Evolutionary conservation across 257 asterid species (phyloP).

Genomic region (Nicotiana noctiflora): DNA sequence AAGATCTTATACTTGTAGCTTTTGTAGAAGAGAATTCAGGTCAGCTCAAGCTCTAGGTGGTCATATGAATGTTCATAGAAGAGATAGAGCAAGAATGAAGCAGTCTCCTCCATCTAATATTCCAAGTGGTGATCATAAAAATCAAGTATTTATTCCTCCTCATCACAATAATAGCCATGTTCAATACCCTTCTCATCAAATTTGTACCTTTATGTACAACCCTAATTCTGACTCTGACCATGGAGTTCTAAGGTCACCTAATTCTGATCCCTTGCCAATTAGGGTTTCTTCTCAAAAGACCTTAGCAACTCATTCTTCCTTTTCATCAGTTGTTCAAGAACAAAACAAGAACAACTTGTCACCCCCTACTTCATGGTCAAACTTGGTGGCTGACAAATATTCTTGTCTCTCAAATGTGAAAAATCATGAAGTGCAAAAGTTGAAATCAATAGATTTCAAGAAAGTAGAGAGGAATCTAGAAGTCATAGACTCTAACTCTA

Average conservation of each 20-base stretch:
- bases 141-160: constrained; percentile 3
- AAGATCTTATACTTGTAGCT: constrained; percentile 83
- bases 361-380: constrained; percentile 39
- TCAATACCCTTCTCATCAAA: constrained; percentile 34
- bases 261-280: constrained; percentile 10
- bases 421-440: constrained; percentile 22
- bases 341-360: constrained; percentile 4
- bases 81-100: constrained; percentile 89
- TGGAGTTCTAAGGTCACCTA: constrained; percentile 3
- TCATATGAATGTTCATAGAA: constrained; percentile 88
- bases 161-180: constrained; percentile 6
- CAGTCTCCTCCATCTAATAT: constrained; percentile 30
- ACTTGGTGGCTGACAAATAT: constrained; percentile 30
- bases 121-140: background rate
- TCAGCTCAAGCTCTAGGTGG: constrained; percentile 98
- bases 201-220: constrained; percentile 34
- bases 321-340: constrained; percentile 27
- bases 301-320: constrained; percentile 20
- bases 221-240: constrained; percentile 34
- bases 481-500: constrained; percentile 15
- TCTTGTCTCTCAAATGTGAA: constrained; percentile 21
- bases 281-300: constrained; percentile 50
- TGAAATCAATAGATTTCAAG: background rate
- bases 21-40: constrained; percentile 78
- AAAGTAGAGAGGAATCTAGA: constrained; percentile 1